Evolutionary conservation across 2,329 filamentous ascomycete genomes (phyloP), one percentile per base, ranked within the genome.

Genomic region (Cladophialophora psammophila): DNA sequence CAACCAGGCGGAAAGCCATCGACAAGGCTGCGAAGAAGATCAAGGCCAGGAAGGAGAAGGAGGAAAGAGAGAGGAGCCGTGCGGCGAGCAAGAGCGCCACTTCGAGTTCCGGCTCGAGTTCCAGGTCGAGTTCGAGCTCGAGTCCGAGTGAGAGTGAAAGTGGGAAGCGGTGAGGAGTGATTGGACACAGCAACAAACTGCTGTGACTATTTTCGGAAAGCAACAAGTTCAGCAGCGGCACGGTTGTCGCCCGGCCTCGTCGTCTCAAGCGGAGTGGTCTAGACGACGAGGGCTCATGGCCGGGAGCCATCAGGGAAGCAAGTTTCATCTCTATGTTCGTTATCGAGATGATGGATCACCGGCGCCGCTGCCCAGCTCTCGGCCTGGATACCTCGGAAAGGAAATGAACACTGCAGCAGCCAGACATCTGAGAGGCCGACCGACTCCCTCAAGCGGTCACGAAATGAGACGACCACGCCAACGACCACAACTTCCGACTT

Each of bases 1-100:
- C 68, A 8, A 31, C 55, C 8, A 62, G 66, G 12, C 58, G 68
- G 31, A 70, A 70, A 18, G 67, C 67, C 12, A 65, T 69, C 20
- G 65, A 60, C 32, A 65, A 60, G 45, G 63, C 63, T 3, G 50
- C 45, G 9, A 56, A 63, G 18, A 52, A 45, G 7, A 42, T 59
- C 12, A 68, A 68, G 32, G 60, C 54, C 42, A 54, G 48, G 38
- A 45, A 63, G 50, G 48, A 57, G 31, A 40, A 54, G 60, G 59
- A 63, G 45, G 36, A 18, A n/a, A 60, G 48, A 35, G 48, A 42
- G 50, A 55, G n/a, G 55, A 40, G 15, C 20, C 45, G 38, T 7
- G 57, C 26, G 18, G 18, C 40, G 18, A 60, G 34, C 60, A 12
- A 12, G 15, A 50, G 57, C n/a, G 57, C 45, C 15, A 50, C 18